Percentiles rank a stretch among this genome's conserved stretches.
Evolutionary conservation across 2,329 filamentous ascomycete species (phyloP).

Genomic region (Aspergillus puulaauensis): DNA sequence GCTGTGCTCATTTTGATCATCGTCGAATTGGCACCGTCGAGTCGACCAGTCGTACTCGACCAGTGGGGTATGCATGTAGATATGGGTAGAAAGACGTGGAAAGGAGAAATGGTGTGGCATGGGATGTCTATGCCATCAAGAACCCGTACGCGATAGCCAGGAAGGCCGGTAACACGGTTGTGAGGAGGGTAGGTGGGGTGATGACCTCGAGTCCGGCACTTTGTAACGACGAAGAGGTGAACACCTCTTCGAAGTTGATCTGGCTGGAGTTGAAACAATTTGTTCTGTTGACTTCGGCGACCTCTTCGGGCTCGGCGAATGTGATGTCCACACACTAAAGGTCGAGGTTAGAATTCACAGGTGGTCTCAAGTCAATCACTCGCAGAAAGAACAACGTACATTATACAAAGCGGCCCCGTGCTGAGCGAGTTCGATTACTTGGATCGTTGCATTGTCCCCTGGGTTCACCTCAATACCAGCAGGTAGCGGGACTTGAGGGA

Average conservation of each 20-base stretch:
- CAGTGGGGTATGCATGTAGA: not conserved
- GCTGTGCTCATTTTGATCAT: slow-evolving; percentile 3
- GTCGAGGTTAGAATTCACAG: not conserved
- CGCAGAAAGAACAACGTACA: slow-evolving; percentile 52
- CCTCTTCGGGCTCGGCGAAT: slow-evolving; percentile 77
- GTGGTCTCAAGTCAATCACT: not conserved
- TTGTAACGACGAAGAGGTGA: slow-evolving; percentile 42
- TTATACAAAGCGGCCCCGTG: slow-evolving; percentile 83
- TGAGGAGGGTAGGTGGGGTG: slow-evolving; percentile 11
- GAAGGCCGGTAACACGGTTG: slow-evolving; percentile 27
- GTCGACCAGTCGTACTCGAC: slow-evolving; percentile 4
- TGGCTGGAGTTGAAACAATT: slow-evolving; percentile 89
- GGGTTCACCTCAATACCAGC: slow-evolving; percentile 66
- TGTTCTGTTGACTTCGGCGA: slow-evolving; percentile 69
- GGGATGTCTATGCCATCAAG: not conserved
- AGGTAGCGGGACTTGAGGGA: slow-evolving; percentile 86
- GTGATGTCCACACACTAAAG: slow-evolving; percentile 88
- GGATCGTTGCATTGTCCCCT: slow-evolving; percentile 89
- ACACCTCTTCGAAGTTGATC: slow-evolving; percentile 75
- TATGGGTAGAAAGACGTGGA: not conserved
- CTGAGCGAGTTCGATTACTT: slow-evolving; percentile 77
- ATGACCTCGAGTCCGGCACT: slow-evolving; percentile 23
- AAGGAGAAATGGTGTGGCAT: not conserved
- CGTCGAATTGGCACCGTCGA: not conserved
- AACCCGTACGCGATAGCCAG: slow-evolving; percentile 18